Evolutionary conservation across 148 eudicot genomes (phyloP).

Genomic region (Spergularia bocconei): DNA sequence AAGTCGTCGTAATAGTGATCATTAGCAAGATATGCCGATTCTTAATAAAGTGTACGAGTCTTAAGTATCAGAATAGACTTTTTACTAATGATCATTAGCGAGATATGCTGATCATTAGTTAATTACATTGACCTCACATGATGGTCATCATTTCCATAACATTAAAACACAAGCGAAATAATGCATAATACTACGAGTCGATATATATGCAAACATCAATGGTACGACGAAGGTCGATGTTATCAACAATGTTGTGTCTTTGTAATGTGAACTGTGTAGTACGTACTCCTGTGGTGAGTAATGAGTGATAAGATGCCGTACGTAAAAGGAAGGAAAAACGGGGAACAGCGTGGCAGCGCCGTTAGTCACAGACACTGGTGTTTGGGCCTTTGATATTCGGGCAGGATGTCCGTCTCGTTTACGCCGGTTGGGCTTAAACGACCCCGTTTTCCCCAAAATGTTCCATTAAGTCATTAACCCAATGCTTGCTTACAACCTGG

Average conservation of each 20-base stretch:
- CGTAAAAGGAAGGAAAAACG: not conserved
- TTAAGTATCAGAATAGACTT: no score
- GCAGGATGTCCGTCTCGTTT: conserved; percentile 3
- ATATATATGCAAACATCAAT: no score
- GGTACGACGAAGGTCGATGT: no score
- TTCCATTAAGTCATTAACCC: not conserved
- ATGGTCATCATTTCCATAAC: no score
- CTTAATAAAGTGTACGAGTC: no score
- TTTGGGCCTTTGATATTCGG: not conserved
- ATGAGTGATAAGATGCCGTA: not conserved
- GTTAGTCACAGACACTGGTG: conserved; percentile 2
- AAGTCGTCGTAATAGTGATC: no score
- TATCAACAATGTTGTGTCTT: not conserved
- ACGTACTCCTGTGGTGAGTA: not conserved
- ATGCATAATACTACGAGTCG: no score
- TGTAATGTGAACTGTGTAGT: not conserved
- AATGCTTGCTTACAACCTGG: not conserved
- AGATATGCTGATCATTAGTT: no score
- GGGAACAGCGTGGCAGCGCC: conserved; percentile 25
- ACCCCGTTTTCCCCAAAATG: not conserved
- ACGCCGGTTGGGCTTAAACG: not conserved
- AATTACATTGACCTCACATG: no score
- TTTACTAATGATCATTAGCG: no score
- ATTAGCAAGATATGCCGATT: no score
- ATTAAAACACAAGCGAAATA: no score